Conservation (phyloP, 2,329 filamentous ascomycete species). For the Chaetomiaceae sp. region DNA sequence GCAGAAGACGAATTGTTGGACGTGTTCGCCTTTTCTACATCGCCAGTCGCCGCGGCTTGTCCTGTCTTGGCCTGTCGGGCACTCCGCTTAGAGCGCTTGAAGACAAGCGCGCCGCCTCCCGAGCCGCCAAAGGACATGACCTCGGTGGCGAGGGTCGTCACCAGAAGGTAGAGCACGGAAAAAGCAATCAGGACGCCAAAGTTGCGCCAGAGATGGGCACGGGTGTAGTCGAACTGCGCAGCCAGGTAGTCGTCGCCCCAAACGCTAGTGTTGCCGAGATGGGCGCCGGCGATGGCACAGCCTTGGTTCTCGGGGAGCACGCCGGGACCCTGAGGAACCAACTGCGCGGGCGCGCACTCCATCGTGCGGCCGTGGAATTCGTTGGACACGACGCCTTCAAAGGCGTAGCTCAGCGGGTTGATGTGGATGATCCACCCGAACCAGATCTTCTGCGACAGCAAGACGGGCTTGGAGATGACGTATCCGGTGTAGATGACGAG, state of each 20-base stretch:
- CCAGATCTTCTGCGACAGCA: slow-evolving; percentile 60
- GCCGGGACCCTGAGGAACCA: slow-evolving; percentile 42
- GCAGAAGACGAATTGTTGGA: slow-evolving; percentile 27
- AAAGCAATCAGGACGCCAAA: slow-evolving; percentile 76
- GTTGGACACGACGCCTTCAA: slow-evolving; percentile 55
- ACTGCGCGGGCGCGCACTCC: slow-evolving; percentile 39
- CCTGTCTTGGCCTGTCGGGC: slow-evolving; percentile 15
- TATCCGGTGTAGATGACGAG: slow-evolving; percentile 66
- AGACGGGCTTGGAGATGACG: slow-evolving; percentile 52
- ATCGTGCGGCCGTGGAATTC: slow-evolving; percentile 52
- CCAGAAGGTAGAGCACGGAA: slow-evolving; percentile 64
- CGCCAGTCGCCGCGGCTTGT: slow-evolving; percentile 41
- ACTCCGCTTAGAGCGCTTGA: slow-evolving; percentile 19
- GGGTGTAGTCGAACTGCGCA: slow-evolving; percentile 49
- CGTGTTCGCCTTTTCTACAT: slow-evolving; percentile 51
- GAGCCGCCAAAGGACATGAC: slow-evolving; percentile 49
- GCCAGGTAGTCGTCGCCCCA: slow-evolving; percentile 52
- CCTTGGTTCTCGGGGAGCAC: slow-evolving; percentile 43
- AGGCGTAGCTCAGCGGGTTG: slow-evolving; percentile 61
- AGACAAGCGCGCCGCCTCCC: slow-evolving; percentile 35
- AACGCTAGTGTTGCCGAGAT: slow-evolving; percentile 44
- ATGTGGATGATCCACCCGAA: slow-evolving; percentile 63
- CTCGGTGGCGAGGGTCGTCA: slow-evolving; percentile 69
- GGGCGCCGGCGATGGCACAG: slow-evolving; percentile 51
- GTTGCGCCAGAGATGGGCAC: slow-evolving; percentile 65